A percentile compares a stretch with the other conserved stretches of the same genome.
Evolutionary conservation across 345 rosid species (phyloP).

Genomic region (Eucalyptus erythrocorys): DNA sequence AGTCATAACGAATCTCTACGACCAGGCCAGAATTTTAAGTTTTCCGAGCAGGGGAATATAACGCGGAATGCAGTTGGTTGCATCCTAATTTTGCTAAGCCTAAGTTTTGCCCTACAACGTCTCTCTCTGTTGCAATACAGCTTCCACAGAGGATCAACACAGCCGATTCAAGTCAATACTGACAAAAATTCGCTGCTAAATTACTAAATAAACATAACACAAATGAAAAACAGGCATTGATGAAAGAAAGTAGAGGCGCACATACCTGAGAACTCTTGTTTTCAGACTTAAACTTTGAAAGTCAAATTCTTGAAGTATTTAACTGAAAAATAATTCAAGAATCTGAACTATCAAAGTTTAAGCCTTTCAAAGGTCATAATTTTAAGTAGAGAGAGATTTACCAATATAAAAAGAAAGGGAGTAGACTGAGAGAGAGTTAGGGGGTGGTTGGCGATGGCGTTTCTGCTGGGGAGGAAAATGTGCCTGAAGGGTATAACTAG

Average conservation of each 20-base stretch:
- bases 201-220: neutral
- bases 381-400: neutral
- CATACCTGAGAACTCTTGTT: neutral
- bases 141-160: constrained; percentile 22
- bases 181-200: neutral
- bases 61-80: neutral
- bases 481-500: neutral
- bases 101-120: neutral
- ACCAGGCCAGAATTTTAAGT: neutral
- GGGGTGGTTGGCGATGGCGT: neutral
- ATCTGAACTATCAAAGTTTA: neutral
- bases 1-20: neutral
- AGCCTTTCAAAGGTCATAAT: neutral
- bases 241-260: neutral
- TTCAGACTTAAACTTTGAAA: neutral
- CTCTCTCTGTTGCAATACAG: constrained; percentile 2
- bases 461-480: neutral
- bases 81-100: neutral
- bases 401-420: neutral
- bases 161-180: constrained; percentile 6
- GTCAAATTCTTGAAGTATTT: neutral
- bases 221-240: neutral
- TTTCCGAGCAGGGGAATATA: neutral
- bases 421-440: neutral
- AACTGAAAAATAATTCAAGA: neutral